Evolutionary conservation across 1,284 basidiomycete genomes (phyloP).

Genomic region (Papiliotrema nemorosa): DNA sequence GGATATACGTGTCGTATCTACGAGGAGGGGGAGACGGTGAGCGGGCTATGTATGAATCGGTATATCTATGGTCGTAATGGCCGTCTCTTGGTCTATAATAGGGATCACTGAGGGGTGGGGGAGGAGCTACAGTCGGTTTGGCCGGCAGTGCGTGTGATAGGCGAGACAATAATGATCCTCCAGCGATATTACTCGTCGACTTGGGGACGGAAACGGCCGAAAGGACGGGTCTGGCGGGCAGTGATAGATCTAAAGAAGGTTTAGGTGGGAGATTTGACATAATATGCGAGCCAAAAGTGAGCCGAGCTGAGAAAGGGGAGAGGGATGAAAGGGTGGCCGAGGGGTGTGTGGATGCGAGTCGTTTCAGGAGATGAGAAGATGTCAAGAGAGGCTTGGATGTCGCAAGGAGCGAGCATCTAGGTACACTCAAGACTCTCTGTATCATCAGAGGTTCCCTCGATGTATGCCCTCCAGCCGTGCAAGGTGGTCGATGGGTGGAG

Average conservation of each 20-base stretch:
- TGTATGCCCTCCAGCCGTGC: too few species aligned
- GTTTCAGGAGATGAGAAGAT: background rate
- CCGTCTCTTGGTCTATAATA: background rate
- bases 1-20: background rate
- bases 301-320: background rate
- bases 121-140: background rate
- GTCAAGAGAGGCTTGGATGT: background rate
- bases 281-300: background rate
- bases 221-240: background rate
- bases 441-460: background rate
- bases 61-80: background rate
- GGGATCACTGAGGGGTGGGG: background rate
- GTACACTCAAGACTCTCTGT: background rate
- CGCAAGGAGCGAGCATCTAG: background rate
- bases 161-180: background rate
- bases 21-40: background rate
- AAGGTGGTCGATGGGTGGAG: too few species aligned
- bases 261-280: conserved; percentile 3
- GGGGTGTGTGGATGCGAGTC: too few species aligned
- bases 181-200: conserved; percentile 1
- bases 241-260: conserved; percentile 1
- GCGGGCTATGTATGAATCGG: conserved; percentile 1
- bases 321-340: background rate
- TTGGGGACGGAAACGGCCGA: background rate
- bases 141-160: conserved; percentile 1